Percentiles rank a stretch among this genome's conserved stretches.
These are phyloP conservation scores for Meyerozyma elateridarum DNA, from an alignment of 1,139 yeast genomes.

Conservation along the genomic window DNA sequence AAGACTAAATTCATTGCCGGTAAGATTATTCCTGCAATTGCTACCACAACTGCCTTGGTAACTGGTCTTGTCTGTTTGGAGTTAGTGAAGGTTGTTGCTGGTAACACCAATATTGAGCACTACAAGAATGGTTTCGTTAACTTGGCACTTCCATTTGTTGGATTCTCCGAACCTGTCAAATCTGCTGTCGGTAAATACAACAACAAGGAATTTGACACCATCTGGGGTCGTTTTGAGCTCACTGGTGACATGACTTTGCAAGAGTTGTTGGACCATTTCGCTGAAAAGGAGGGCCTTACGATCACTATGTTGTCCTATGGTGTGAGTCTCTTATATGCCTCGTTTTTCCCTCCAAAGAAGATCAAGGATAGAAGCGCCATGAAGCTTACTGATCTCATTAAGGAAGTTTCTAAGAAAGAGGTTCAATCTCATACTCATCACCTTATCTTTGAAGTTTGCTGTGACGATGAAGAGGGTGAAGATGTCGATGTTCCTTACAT, in stretches of 20 bases:
- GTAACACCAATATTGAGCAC: constrained; percentile 69
- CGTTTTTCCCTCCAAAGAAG: constrained; percentile 91
- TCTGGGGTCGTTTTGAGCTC: constrained; percentile 93
- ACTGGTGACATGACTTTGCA: constrained; percentile 74
- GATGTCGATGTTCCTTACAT: constrained; percentile 94
- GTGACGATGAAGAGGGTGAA: constrained; percentile 88
- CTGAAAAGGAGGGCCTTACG: constrained; percentile 76
- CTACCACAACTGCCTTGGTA: constrained; percentile 95
- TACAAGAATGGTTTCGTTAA: constrained; percentile 93
- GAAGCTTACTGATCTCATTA: constrained; percentile 70
- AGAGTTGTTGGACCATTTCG: constrained; percentile 71
- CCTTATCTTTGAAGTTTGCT: constrained; percentile 82
- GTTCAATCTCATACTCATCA: constrained; percentile 71
- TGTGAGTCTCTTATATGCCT: constrained; percentile 83
- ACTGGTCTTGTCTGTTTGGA: constrained; percentile 94
- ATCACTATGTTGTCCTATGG: constrained; percentile 91
- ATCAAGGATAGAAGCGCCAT: constrained; percentile 68
- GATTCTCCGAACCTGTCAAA: constrained; percentile 92
- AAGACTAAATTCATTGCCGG: constrained; percentile 88
- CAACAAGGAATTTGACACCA: constrained; percentile 73
- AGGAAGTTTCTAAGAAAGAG: constrained; percentile 78
- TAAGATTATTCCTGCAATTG: constrained; percentile 96
- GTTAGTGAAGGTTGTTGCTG: constrained; percentile 82
- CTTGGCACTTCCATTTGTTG: constrained; percentile 92
- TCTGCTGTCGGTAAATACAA: constrained; percentile 82